Base-by-base conservation (phyloP, 345 rosid genomes). In the Rhodamnia rubescens region DNA sequence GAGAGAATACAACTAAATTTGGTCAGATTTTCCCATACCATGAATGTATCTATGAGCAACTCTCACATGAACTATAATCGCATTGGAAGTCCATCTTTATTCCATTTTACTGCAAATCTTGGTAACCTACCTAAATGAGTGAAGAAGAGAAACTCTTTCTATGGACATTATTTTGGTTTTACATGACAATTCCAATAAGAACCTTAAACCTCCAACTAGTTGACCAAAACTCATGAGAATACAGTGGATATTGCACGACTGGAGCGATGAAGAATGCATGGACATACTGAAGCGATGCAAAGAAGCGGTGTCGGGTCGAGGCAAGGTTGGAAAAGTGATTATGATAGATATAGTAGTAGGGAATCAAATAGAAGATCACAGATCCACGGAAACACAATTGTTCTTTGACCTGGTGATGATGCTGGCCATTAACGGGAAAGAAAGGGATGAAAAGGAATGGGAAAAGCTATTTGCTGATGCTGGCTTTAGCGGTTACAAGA, bases 401-500 rank as follows among this genome's bases (percentile, higher is more conserved):
- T 80, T 87, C 20, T 83, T 85, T 36, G 92, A 91, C 49, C 14
- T 91, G 82, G 4, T n/a, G 20, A 85, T 88, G 89, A 75, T 90
- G 91, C 11, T 29, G 75, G 32, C 11, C 3, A 11, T 82, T 4
- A 44, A n/a, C 9, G 92, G 91, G 6, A 74, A 24, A 8, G 89
- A 90, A 64, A 90, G 92, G 32, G 85, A 24, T 8, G 89, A 90
- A 16, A 36, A 88, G n/a, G 89, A 91, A 27, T 90, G 89, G 90
- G 84, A 85, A 26, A 87, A 88, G 26, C 88, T 90, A 49, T 89
- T 91, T 74, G 40, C 18, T 21, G 80, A 40, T 69, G 92, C 91
- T 59, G 91, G 91, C 13, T 91, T 87, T 10, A 58, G 40, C 36
- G 29, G 74, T 74, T 90, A 64, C 40, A 9, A 90, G 58, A 91